These are phyloP conservation scores for Gymnopilus dilepis DNA, from an alignment of 768 basidiomycete genomes.

Conservation along the genomic window DNA sequence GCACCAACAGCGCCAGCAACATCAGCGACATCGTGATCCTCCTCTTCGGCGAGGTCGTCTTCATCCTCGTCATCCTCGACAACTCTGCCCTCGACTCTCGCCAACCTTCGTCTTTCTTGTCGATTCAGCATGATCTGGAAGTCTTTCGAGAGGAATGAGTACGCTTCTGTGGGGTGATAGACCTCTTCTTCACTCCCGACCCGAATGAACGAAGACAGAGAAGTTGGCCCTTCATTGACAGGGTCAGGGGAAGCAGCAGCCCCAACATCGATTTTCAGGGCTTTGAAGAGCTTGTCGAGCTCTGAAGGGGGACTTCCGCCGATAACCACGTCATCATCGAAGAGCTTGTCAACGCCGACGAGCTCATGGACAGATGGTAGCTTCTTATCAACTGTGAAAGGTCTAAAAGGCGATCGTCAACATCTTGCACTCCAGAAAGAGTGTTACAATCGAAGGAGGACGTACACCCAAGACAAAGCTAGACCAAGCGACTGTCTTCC, in stretches of 20 bases:
- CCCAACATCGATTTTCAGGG: slow-evolving; percentile 8
- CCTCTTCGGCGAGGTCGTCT: neutral
- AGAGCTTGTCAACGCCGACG: slow-evolving; percentile 30
- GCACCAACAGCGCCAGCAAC: neutral
- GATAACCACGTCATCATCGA: neutral
- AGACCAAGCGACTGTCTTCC: slow-evolving; percentile 64
- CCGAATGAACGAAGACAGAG: neutral
- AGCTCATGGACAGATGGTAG: slow-evolving; percentile 40
- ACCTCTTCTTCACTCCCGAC: neutral
- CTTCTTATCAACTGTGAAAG: slow-evolving; percentile 51
- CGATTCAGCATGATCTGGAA: slow-evolving; percentile 47
- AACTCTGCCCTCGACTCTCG: slow-evolving; percentile 13
- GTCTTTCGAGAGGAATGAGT: slow-evolving; percentile 10
- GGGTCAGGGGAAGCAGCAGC: neutral
- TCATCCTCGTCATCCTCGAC: slow-evolving; percentile 3
- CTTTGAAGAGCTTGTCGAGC: slow-evolving; percentile 6
- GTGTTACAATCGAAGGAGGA: slow-evolving; percentile 14
- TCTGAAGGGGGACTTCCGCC: neutral
- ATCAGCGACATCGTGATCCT: slow-evolving; percentile 2
- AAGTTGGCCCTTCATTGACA: neutral
- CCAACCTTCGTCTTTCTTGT: slow-evolving; percentile 39
- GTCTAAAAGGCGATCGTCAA: slow-evolving; percentile 36
- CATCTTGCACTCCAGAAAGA: neutral
- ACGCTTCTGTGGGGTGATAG: slow-evolving; percentile 7
- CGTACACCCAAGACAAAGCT: slow-evolving; percentile 72